Evolutionary conservation across 257 asterid species (phyloP), one percentile per base, ranked within the genome.

Genomic region (Gentiana dahurica): DNA sequence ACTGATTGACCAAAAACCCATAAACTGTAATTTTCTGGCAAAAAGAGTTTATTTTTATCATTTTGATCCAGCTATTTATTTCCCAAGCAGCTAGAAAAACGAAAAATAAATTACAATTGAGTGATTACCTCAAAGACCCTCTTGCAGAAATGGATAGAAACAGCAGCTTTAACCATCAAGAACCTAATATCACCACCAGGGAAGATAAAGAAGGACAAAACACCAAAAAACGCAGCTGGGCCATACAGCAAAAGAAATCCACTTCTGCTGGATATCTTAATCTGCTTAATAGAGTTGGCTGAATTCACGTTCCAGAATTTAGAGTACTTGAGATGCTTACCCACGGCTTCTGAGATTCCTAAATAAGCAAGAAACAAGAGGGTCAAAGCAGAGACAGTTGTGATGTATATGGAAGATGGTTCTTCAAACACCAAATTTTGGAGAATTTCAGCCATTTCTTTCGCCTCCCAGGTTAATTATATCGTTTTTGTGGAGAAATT

Each of bases 41-140:
- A 24, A 24, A 24, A 24, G 24, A 24, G 24, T 24, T 24, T 24
- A 24, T 24, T 24, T 24, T 24, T 24, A 0, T 24, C 24, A 24
- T 24, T 24, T 24, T 24, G 24, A 24, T 24, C 24, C 24, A 24
- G 24, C 24, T 24, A 24, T 24, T 24, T 24, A 24, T 24, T 24
- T 3, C 9, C 9, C 46, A 41, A 7, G 9, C 9, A 41, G 5
- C 1, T 32, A 4, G 34, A 8, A 36, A 6, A 34, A 33, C 9
- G 6, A 10, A 13, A 62, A 12, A 8, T 11, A 9, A 4, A 24
- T 24, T 24, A 24, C 24, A 24, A 4, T 5, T 37, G 7, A 6
- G 2, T 3, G 24, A 36, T 50, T 65, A 87, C 95, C 93, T 87
- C 95, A 12, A 85, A 76, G 33, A 67, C 90, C 82, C 96, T 77